These are phyloP conservation scores for Vinca minor DNA, from an alignment of 257 asterid genomes.

Conservation along the genomic window DNA sequence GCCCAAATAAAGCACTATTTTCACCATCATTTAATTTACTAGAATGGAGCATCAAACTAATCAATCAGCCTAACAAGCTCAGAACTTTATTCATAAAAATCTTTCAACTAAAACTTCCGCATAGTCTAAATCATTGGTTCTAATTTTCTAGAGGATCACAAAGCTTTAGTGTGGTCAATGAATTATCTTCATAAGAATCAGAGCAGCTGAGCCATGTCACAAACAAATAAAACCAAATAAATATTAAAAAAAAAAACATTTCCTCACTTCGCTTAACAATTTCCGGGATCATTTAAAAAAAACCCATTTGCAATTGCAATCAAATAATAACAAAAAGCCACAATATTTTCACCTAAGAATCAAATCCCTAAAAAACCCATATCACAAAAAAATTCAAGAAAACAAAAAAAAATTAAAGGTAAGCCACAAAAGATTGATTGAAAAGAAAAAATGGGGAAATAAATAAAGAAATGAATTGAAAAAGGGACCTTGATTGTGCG, in stretches of 20 bases:
- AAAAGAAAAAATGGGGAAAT: neutral
- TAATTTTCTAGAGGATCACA: neutral
- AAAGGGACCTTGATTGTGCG: conserved; percentile 38
- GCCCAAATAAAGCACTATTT: neutral
- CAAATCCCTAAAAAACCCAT: neutral
- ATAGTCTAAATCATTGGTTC: neutral
- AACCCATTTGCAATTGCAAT: neutral
- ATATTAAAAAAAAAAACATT: neutral
- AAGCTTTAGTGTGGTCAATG: neutral
- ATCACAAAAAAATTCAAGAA: neutral
- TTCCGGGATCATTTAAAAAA: neutral
- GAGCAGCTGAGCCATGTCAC: neutral
- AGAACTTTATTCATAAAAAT: neutral
- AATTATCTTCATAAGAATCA: neutral
- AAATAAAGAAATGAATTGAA: too few species aligned
- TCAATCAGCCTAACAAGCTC: neutral
- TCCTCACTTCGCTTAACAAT: neutral
- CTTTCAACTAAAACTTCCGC: neutral
- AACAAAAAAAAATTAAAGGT: neutral
- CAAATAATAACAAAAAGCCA: neutral
- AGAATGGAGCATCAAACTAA: neutral
- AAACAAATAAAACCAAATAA: conserved; percentile 2
- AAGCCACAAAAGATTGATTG: too few species aligned
- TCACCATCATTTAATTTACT: neutral
- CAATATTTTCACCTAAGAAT: neutral